These are phyloP conservation scores for Lichtheimia corymbifera DNA, from an alignment of 371 early-diverging fungal genomes.

Conservation along the genomic window DNA sequence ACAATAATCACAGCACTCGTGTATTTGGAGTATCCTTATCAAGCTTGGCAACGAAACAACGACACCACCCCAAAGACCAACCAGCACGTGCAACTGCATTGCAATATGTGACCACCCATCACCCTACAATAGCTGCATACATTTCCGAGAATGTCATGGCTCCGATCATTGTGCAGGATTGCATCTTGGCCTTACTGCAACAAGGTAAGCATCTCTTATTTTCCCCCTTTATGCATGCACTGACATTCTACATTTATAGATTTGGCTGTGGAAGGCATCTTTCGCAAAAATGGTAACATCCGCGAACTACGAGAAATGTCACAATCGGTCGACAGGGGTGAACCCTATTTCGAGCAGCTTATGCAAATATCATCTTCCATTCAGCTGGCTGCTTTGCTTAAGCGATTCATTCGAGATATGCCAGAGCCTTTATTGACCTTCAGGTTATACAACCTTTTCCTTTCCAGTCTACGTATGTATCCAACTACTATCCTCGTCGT, in stretches of 20 bases:
- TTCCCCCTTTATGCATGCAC: no score
- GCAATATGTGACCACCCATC: conserved; percentile 21
- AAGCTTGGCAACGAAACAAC: conserved; percentile 14
- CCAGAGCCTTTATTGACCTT: conserved; percentile 93
- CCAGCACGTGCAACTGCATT: neutral
- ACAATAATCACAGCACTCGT: neutral
- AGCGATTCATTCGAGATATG: conserved; percentile 89
- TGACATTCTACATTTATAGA: conserved; percentile 41
- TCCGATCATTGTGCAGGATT: conserved; percentile 59
- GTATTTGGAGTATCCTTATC: conserved; percentile 17
- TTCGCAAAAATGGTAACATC: conserved; percentile 97
- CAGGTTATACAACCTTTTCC: conserved; percentile 79
- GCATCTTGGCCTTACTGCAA: conserved; percentile 67
- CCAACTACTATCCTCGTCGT: neutral
- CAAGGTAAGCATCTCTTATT: conserved; percentile 65
- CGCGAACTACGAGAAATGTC: conserved; percentile 77
- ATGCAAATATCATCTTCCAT: conserved; percentile 48
- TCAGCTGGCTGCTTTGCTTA: conserved; percentile 91
- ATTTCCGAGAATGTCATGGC: neutral
- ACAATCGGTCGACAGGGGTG: conserved; percentile 73
- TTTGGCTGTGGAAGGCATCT: conserved; percentile 89
- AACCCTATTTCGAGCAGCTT: neutral
- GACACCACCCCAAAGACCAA: conserved; percentile 76
- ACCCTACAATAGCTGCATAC: conserved; percentile 12
- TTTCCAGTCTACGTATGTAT: conserved; percentile 60